Conservation (phyloP, 768 basidiomycete genomes). For the Psilocybe sp. region DNA sequence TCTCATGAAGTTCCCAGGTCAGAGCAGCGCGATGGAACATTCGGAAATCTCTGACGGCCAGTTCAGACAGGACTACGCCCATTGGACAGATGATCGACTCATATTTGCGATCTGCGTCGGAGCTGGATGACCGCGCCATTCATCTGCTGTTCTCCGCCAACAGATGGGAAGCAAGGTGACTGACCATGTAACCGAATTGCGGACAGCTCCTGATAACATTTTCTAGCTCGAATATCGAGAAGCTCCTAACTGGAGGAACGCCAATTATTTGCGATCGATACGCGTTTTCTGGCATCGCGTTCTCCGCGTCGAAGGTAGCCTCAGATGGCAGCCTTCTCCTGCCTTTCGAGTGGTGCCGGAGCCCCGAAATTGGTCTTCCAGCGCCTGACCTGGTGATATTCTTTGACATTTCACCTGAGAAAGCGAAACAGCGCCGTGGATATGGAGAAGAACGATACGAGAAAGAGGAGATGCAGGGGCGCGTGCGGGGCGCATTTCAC, state of each 20-base stretch:
- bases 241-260: constrained; percentile 58
- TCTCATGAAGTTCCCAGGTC: constrained; percentile 90
- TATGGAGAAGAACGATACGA: constrained; percentile 91
- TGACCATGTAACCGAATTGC: constrained; percentile 7
- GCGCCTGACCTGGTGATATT: constrained; percentile 87
- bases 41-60: background rate
- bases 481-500: constrained; percentile 60
- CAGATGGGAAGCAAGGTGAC: constrained; percentile 91
- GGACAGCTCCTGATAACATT: background rate
- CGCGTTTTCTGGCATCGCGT: constrained; percentile 94
- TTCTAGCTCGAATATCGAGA: constrained; percentile 57
- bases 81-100: constrained; percentile 93
- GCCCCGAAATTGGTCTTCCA: constrained; percentile 86
- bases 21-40: constrained; percentile 11
- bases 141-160: constrained; percentile 97
- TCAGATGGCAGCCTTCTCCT: constrained; percentile 34
- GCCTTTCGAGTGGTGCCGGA: constrained; percentile 78
- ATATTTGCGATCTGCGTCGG: constrained; percentile 80
- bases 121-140: constrained; percentile 88
- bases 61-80: constrained; percentile 83
- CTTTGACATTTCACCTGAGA: constrained; percentile 74
- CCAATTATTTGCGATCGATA: constrained; percentile 90
- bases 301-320: constrained; percentile 60
- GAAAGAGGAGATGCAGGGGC: constrained; percentile 68
- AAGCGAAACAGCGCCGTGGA: constrained; percentile 67